Evolutionary conservation across 768 basidiomycete genomes (phyloP), one percentile per base, ranked within the genome.

Genomic region (Phaffia australis): DNA sequence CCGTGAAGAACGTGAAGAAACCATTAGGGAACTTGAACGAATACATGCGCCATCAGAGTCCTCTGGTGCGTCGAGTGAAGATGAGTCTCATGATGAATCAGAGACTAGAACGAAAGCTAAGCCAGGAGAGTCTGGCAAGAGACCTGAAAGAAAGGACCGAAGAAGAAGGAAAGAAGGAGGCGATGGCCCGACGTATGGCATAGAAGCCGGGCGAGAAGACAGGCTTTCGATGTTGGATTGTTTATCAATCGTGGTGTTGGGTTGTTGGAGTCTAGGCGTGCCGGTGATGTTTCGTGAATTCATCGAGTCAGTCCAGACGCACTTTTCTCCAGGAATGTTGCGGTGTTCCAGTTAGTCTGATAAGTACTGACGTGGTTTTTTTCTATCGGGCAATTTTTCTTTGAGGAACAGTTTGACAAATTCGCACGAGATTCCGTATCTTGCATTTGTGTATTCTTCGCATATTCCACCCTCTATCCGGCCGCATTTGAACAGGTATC

Each of bases 241-340:
- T 32, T 78, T 95, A 35, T 83, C 85, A 3, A 80, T 91, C 51
- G 78, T 94, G 4, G 78, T 87, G 21, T 74, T 91, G 4, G 87
- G 82, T 2, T 87, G 86, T 70, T 91, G 88, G 88, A 84, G 82
- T 25, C 72, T 93, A 74, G 81, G 91, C 23, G 74, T 91, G 48
- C 89, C 91, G 0, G 78, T 87, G 15, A 78, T 87, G 71, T 87
- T 85, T 71, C 81, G 80, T 71, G 90, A 95, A 73, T 81, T 94
- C 59, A 80, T 84, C 54, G 79, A 79, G 91, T 87, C 72, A 69
- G 85, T 73, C 71, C 66, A 60, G 4, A 4, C 21, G 2, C 23
- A 29, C 5, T 21, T 30, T n/a, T 48, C 2, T 1, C 35, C 25
- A 19, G 2, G 4, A 5, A 42, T 42, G 11, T 42, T 11, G 11